Percentiles rank a stretch among this genome's conserved stretches.
phyloP scores from a whole-genome alignment of 768 basidiomycete species.

The Suillus sp. region DNA sequence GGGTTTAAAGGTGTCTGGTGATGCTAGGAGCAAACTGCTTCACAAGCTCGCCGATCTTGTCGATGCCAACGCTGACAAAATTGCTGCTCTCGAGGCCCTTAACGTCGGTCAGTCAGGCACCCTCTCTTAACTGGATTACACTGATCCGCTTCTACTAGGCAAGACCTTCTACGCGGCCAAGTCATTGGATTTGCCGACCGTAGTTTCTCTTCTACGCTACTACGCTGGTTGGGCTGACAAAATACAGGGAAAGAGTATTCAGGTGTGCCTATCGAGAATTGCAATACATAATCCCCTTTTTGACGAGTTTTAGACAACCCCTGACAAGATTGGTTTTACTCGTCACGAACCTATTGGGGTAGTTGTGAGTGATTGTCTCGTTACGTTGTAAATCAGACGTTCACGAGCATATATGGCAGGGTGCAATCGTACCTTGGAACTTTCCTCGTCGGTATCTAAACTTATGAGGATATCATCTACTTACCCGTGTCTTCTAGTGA shows the following conservation, averaged over 20 bases:
- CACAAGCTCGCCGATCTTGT: conserved; percentile 66
- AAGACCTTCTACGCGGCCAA: conserved; percentile 56
- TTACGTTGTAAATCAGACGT: conserved; percentile 53
- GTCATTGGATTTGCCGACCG: conserved; percentile 47
- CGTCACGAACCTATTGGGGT: conserved; percentile 63
- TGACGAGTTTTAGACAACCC: conserved; percentile 29
- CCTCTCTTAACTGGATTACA: conserved; percentile 9
- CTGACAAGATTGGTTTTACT: conserved; percentile 49
- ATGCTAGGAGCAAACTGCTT: conserved; percentile 55
- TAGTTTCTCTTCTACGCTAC: conserved; percentile 63
- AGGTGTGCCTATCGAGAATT: conserved; percentile 30
- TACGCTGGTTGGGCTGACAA: conserved; percentile 94
- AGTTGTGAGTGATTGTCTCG: conserved; percentile 51
- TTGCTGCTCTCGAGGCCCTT: conserved; percentile 74
- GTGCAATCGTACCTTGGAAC: conserved; percentile 70
- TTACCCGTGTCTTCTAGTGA: conserved; percentile 30
- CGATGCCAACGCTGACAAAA: conserved; percentile 58
- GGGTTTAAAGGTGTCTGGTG: conserved; percentile 63
- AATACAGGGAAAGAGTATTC: conserved; percentile 72
- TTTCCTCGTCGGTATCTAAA: conserved; percentile 41
- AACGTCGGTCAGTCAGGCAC: conserved; percentile 55
- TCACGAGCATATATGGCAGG: conserved; percentile 23
- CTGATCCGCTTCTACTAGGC: conserved; percentile 36
- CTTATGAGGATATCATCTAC: background rate
- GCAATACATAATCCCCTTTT: background rate